phyloP scores from a whole-genome alignment of 768 basidiomycete genomes.

The Rhodotorula graminis region DNA sequence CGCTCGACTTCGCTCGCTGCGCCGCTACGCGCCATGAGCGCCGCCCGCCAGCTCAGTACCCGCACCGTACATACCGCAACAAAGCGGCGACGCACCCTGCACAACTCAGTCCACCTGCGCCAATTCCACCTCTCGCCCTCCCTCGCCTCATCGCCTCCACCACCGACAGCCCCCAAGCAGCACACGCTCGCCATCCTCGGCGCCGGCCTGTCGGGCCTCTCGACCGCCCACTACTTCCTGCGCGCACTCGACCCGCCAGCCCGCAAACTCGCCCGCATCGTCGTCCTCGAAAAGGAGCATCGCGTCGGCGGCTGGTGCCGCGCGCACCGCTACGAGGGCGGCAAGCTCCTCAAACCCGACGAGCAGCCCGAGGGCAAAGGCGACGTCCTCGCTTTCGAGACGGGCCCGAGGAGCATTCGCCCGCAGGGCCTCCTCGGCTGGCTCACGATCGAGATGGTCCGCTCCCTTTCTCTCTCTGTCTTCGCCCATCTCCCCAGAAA shows the following conservation, averaged over 20 bases:
- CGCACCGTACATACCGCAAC: no score
- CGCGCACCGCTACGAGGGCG: conserved; percentile 52
- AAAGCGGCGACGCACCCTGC: no score
- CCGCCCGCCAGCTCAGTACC: no score
- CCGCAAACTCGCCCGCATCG: conserved; percentile 52
- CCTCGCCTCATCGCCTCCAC: no score
- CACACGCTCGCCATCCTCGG: conserved; percentile 61
- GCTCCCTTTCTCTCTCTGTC: conserved; percentile 6
- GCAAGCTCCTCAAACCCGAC: conserved; percentile 31
- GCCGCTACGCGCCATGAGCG: no score
- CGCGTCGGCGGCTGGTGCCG: conserved; percentile 82
- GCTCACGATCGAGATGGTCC: conserved; percentile 71
- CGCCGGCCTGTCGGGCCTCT: conserved; percentile 74
- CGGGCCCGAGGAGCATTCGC: conserved; percentile 78
- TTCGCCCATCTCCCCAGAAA: no score
- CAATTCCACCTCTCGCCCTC: not conserved
- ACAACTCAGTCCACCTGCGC: not conserved
- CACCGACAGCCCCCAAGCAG: not conserved
- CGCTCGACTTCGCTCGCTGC: no score
- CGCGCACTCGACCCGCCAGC: conserved; percentile 55
- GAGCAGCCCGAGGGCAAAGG: conserved; percentile 27
- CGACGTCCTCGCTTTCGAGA: conserved; percentile 62
- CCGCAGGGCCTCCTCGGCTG: conserved; percentile 60
- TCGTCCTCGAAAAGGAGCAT: conserved; percentile 62
- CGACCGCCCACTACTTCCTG: conserved; percentile 71